Evolutionary conservation across 805 yeast genomes (phyloP).

Genomic region (Priceomyces medius): DNA sequence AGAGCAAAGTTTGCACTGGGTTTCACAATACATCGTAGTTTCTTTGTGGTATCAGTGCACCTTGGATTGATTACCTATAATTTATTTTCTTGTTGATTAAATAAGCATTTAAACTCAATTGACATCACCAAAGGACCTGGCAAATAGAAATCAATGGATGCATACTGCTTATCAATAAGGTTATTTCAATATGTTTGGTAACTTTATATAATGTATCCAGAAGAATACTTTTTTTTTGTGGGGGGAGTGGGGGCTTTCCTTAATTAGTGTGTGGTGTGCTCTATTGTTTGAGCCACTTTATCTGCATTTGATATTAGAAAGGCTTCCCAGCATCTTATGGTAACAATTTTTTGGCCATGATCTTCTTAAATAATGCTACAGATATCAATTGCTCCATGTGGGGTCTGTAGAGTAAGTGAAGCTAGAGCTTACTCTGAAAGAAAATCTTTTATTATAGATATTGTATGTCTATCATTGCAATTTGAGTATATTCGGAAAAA

Average conservation of each 20-base stretch:
- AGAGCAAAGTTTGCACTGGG: conserved; percentile 42
- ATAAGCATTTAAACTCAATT: conserved; percentile 49
- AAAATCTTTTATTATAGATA: too few species aligned
- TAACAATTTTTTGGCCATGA: conserved; percentile 50
- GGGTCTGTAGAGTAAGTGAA: too few species aligned
- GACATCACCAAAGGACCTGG: conserved; percentile 48
- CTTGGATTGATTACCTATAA: conserved; percentile 53
- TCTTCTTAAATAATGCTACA: conserved; percentile 38
- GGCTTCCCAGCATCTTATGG: conserved; percentile 37
- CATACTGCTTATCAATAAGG: conserved; percentile 47
- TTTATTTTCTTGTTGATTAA: conserved; percentile 50
- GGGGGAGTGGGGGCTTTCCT: conserved; percentile 26
- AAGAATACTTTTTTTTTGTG: conserved; percentile 29
- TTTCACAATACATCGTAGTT: conserved; percentile 53
- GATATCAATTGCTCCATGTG: too few species aligned
- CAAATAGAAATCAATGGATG: conserved; percentile 53
- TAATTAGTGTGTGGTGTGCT: conserved; percentile 16
- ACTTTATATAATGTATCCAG: conserved; percentile 20
- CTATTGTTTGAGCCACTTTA: conserved; percentile 22
- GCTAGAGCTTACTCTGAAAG: too few species aligned
- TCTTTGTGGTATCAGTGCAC: conserved; percentile 53
- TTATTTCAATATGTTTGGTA: conserved; percentile 22
- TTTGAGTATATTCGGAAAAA: too few species aligned
- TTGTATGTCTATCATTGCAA: too few species aligned
- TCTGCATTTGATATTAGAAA: conserved; percentile 47